These are phyloP conservation scores for Calophaca sinica DNA, from an alignment of 306 rosid species.

Conservation along the genomic window DNA sequence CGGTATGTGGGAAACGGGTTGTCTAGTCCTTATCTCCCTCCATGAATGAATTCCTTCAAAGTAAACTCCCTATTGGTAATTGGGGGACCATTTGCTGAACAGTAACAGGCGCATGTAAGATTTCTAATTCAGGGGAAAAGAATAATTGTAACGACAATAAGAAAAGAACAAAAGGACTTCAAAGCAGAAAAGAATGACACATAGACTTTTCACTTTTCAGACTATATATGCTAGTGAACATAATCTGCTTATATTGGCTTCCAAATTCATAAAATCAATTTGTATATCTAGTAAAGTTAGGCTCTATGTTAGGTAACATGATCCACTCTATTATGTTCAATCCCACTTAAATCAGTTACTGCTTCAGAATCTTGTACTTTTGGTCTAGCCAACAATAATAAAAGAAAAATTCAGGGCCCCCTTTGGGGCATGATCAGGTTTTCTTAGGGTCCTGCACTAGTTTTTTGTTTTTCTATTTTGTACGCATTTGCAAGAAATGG, in stretches of 20 bases:
- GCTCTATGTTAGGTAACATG: constrained; percentile 47
- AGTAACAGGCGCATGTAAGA: constrained; percentile 56
- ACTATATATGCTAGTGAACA: constrained; percentile 41
- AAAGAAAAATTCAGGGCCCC: constrained; percentile 34
- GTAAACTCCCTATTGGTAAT: constrained; percentile 67
- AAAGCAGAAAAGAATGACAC: constrained; percentile 47
- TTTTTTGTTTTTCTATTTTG: constrained; percentile 35
- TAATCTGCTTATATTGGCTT: constrained; percentile 49
- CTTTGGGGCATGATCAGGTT: background rate
- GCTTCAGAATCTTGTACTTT: constrained; percentile 50
- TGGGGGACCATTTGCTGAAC: constrained; percentile 76
- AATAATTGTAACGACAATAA: constrained; percentile 38
- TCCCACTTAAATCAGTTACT: constrained; percentile 31
- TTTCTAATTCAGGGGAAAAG: constrained; percentile 43
- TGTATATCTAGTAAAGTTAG: constrained; percentile 44
- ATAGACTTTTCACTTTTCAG: constrained; percentile 46
- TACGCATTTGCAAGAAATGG: background rate
- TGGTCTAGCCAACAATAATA: constrained; percentile 40
- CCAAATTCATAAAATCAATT: constrained; percentile 44
- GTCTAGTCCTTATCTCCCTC: constrained; percentile 69
- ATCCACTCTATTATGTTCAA: constrained; percentile 44
- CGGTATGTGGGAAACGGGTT: constrained; percentile 84
- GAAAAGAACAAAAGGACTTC: constrained; percentile 51
- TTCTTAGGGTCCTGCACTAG: constrained; percentile 14
- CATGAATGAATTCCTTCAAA: constrained; percentile 61